Evolutionary conservation across 768 basidiomycete species (phyloP).

Genomic region (Cystoderma amianthinum): DNA sequence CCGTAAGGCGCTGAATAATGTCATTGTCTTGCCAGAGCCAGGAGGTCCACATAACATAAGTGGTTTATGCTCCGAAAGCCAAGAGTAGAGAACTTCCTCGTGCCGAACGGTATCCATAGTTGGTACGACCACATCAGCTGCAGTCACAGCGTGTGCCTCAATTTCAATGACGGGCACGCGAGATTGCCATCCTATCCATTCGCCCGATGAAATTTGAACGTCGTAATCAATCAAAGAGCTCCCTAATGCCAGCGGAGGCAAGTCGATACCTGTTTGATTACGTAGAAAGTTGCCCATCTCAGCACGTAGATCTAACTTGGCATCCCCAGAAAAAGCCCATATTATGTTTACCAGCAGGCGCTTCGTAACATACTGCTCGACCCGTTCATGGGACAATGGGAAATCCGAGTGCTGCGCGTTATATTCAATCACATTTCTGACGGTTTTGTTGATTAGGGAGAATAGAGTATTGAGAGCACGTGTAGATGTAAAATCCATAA

Average conservation of each 20-base stretch:
- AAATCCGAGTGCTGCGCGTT: slow-evolving; percentile 94
- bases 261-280: slow-evolving; percentile 81
- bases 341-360: slow-evolving; percentile 87
- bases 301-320: slow-evolving; percentile 83
- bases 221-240: slow-evolving; percentile 93
- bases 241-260: slow-evolving; percentile 69
- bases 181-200: slow-evolving; percentile 90
- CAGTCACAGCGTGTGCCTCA: slow-evolving; percentile 92
- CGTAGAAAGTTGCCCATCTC: slow-evolving; percentile 86
- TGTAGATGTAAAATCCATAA: slow-evolving; percentile 95
- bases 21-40: slow-evolving; percentile 99
- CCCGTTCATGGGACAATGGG: slow-evolving; percentile 74
- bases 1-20: slow-evolving; percentile 92
- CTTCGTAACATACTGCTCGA: slow-evolving; percentile 89
- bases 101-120: slow-evolving; percentile 98
- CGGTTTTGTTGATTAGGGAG: slow-evolving; percentile 94
- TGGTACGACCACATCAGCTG: slow-evolving; percentile 94
- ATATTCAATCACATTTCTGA: slow-evolving; percentile 90
- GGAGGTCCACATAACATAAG: slow-evolving; percentile 98
- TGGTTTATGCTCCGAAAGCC: slow-evolving; percentile 98
- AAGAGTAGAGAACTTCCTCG: slow-evolving; percentile 97
- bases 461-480: slow-evolving; percentile 95
- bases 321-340: slow-evolving; percentile 98
- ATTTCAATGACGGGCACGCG: slow-evolving; percentile 94
- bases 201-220: slow-evolving; percentile 77